These are phyloP conservation scores for Daucus carota DNA, from an alignment of 129 eudicot species.

Conservation along the genomic window DNA sequence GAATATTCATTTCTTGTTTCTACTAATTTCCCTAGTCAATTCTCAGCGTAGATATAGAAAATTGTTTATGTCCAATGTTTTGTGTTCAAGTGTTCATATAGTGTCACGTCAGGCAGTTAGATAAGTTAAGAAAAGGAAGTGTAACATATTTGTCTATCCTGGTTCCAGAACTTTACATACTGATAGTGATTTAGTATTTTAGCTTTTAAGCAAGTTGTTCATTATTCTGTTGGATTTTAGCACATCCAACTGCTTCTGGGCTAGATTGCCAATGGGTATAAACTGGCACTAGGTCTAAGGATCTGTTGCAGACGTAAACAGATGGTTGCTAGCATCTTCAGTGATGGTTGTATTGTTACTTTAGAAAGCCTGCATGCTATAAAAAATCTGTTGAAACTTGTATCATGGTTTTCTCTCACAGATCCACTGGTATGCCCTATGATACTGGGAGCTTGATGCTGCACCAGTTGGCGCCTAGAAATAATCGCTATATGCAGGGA, in stretches of 20 bases:
- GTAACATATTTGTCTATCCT: neutral
- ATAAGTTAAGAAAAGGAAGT: neutral
- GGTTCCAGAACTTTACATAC: neutral
- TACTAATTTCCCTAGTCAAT: neutral
- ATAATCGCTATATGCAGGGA: neutral
- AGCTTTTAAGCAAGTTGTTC: neutral
- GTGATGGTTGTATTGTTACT: neutral
- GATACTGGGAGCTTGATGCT: slow-evolving; percentile 5
- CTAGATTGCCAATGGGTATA: neutral
- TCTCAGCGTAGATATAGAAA: neutral
- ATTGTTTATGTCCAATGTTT: neutral
- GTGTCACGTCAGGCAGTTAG: neutral
- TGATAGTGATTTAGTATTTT: neutral
- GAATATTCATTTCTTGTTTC: neutral
- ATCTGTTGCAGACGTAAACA: neutral
- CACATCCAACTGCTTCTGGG: neutral
- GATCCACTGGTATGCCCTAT: neutral
- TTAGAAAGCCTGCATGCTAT: neutral
- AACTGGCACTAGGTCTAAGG: neutral
- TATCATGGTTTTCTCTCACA: slow-evolving; percentile 4
- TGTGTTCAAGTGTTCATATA: neutral
- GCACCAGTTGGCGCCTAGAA: slow-evolving; percentile 1
- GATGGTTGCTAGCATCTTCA: neutral
- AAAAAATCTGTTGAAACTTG: neutral
- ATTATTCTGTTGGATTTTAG: neutral